A percentile compares a stretch with the other conserved stretches of the same genome.
phyloP scores from a whole-genome alignment of 805 yeast species.

The Saturnispora bothae region DNA sequence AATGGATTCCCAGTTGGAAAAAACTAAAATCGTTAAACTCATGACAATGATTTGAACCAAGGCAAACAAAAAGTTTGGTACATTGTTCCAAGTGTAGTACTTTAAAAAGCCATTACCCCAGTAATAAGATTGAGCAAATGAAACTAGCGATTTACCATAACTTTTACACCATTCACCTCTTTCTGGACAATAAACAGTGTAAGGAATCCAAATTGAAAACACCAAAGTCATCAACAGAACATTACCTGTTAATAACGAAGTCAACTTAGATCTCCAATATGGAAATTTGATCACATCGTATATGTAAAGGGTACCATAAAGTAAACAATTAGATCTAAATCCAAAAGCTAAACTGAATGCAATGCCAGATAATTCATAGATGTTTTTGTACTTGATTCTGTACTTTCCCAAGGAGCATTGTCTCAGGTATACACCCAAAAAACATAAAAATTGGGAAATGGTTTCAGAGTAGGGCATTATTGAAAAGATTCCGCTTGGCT shows the following conservation, averaged over 20 bases:
- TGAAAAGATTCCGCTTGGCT: constrained; percentile 75
- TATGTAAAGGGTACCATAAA: constrained; percentile 59
- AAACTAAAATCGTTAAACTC: constrained; percentile 29
- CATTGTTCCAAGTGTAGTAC: constrained; percentile 75
- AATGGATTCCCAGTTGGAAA: constrained; percentile 20
- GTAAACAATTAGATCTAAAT: constrained; percentile 65
- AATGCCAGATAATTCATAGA: constrained; percentile 39
- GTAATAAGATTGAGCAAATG: constrained; percentile 65
- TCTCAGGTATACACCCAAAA: constrained; percentile 44
- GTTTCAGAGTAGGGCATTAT: constrained; percentile 72
- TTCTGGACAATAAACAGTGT: constrained; percentile 50
- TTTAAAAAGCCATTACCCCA: constrained; percentile 78
- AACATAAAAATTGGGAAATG: constrained; percentile 48
- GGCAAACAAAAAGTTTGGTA: constrained; percentile 75
- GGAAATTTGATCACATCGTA: constrained; percentile 38
- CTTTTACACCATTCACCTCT: constrained; percentile 71
- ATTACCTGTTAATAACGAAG: constrained; percentile 45
- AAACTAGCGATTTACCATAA: constrained; percentile 47
- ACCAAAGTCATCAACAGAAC: constrained; percentile 38
- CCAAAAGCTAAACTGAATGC: constrained; percentile 47
- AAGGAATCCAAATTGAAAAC: constrained; percentile 43
- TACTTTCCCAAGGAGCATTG: constrained; percentile 21
- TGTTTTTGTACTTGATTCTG: constrained; percentile 2
- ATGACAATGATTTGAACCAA: constrained; percentile 52
- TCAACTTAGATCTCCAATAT: constrained; percentile 11